Base-by-base conservation (phyloP, 1,284 basidiomycete species). In the Irpex lacteus region DNA sequence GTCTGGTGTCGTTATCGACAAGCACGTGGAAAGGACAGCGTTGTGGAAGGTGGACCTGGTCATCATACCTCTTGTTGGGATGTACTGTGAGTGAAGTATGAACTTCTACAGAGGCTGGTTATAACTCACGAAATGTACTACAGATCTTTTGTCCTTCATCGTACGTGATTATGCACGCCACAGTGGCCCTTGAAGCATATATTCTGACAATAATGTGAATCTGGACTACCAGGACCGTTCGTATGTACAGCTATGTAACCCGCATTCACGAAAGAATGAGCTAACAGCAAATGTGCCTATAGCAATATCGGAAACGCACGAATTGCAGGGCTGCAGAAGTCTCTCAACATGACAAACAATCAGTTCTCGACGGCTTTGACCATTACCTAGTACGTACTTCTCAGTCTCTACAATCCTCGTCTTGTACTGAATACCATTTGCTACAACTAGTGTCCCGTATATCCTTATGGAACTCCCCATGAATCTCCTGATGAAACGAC, bases 401-500 rank as follows among this genome's bases (percentile, higher is more conserved):
- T 7, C 19, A 7, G 9, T n/a, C 26, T 26, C 8, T 55, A 5
- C 7, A 7, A 13, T 6, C 18, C 8, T 15, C 50, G 19, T 11
- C 50, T 53, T 8, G 21, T 18, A 21, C 21, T 21, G 21, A 21
- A 21, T 2, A 21, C 19, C 50, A 53, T 18, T 11, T 26, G 2
- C 50, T 53, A 18, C 4, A 2, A 11, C 21, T 26, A 56, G 54
- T 26, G 54, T 56, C 1, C 54, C 54, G 1, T 56, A 56, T 26
- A 56, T 56, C 21, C 26, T 56, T 3, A 56, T 56, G 54, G 54
- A 56, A 56, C 54, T 56, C 32, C 54, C 54, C 54, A 56, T 56
- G 54, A 56, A 56, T 26, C 54, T 56, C 54, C 54, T 56, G 7
- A 56, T 56, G 54, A 32, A 59, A 66, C 57, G 60, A 18, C 40